Base-by-base conservation (phyloP, 106 monocot genomes). In the Phalaenopsis aphrodite region DNA sequence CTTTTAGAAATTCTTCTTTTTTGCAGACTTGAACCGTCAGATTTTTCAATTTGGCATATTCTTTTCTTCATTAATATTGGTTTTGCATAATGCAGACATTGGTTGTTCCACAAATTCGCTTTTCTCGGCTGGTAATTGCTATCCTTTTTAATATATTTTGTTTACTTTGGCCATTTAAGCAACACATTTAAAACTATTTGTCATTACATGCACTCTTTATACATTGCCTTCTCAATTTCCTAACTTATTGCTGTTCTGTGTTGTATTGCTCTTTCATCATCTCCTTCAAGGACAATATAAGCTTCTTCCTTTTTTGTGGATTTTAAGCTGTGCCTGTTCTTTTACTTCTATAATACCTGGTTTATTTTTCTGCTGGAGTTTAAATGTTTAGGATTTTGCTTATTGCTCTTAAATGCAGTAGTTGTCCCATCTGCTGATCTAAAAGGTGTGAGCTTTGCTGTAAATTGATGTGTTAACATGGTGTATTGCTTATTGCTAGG, bases 51-150 rank as follows among this genome's bases (percentile, higher is more conserved):
- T 69, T 39, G 15, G 23, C 23, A 5, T 69, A 38, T 38, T 37
- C 39, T 2, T 39, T 38, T 69, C 7, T 69, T 69, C 11, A 69
- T 69, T 69, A 39, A 38, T 36, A 69, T 38, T 69, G 9, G 23
- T 41, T 66, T 72, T 83, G 47, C 56, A 17, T 79, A 18, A 79
- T 88, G 83, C 87, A 94, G 98, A 91, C 89, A 24, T 84, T 91
- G 87, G 84, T 91, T 82, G 85, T 98, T 58, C 92, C 92, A 78
- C 86, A 87, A 71, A 80, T 98, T 82, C 98, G 94, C 72, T 17
- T 92, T 15, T 85, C 90, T 88, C 83, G 79, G 15, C 80, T 95
- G 92, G 95, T 95, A 92, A 75, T 72, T 46, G 18, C 48, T 41
- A 78, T 79, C 39, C 52, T 46, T 37, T 84, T 71, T 74, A 74